Evolutionary conservation across 148 eudicot species (phyloP).

Genomic region (Vaccinium vitisidaea): DNA sequence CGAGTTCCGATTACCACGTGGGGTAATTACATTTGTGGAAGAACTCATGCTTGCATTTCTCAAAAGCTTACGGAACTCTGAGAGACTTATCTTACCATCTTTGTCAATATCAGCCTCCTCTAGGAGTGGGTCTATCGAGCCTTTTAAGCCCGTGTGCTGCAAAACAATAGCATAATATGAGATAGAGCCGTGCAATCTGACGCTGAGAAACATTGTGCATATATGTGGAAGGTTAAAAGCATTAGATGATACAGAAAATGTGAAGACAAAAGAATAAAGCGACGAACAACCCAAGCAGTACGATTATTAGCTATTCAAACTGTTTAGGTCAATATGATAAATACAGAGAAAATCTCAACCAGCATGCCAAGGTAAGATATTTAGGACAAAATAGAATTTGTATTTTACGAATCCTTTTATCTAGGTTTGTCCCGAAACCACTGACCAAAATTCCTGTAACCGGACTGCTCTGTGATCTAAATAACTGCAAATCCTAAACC

Average conservation of each 20-base stretch:
- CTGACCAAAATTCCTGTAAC: background rate
- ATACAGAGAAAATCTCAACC: background rate
- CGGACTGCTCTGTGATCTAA: background rate
- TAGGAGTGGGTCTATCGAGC: constrained; percentile 83
- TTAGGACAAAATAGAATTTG: background rate
- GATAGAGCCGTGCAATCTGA: background rate
- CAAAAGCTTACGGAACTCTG: constrained; percentile 80
- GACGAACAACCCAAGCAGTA: background rate
- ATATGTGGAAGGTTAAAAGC: background rate
- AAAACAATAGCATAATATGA: background rate
- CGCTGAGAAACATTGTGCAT: background rate
- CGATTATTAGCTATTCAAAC: background rate
- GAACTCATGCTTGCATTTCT: constrained; percentile 77
- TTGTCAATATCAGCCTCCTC: constrained; percentile 91
- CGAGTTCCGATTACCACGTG: constrained; percentile 1
- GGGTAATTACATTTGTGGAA: constrained; percentile 37
- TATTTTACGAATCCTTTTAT: background rate
- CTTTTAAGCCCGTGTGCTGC: constrained; percentile 87
- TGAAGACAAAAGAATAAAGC: background rate
- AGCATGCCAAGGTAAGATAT: background rate
- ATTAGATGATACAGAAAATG: background rate
- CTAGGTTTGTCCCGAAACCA: constrained; percentile 5
- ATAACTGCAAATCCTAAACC: no score
- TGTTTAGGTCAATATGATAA: no score
- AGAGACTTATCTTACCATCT: constrained; percentile 86